phyloP scores from a whole-genome alignment of 345 rosid species.

The Linum usitatissimum region DNA sequence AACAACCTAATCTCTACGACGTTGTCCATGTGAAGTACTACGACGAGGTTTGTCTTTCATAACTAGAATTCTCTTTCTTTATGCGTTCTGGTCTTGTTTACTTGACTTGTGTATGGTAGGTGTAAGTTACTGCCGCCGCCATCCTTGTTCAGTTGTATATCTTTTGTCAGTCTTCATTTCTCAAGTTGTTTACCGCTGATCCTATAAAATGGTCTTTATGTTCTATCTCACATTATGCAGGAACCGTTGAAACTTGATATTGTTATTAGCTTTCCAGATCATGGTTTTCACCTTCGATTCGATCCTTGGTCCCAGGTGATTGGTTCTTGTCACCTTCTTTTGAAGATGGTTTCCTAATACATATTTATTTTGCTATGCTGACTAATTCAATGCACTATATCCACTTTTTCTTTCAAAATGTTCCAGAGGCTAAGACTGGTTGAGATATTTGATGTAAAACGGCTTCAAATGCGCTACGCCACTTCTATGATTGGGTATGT shows the following conservation, averaged over 20 bases:
- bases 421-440: constrained; percentile 74
- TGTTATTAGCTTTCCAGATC: constrained; percentile 94
- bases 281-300: constrained; percentile 91
- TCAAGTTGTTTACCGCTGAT: neutral
- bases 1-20: constrained; percentile 87
- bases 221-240: constrained; percentile 20
- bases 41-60: constrained; percentile 55
- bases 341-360: constrained; percentile 2
- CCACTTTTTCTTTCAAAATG: constrained; percentile 9
- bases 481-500: constrained; percentile 76
- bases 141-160: neutral
- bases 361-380: neutral
- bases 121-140: neutral
- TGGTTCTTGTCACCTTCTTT: neutral
- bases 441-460: constrained; percentile 78
- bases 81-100: neutral
- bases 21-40: constrained; percentile 88
- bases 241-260: constrained; percentile 85
- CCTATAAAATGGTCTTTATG: neutral
- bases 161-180: neutral
- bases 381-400: neutral
- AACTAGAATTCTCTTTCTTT: neutral
- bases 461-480: constrained; percentile 89
- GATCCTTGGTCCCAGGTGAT: constrained; percentile 99
- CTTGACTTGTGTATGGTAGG: neutral